Evolutionary conservation across 352 stramenopile species (phyloP), one percentile per base, ranked within the genome.

Genomic region (Pythium aristosporum): DNA sequence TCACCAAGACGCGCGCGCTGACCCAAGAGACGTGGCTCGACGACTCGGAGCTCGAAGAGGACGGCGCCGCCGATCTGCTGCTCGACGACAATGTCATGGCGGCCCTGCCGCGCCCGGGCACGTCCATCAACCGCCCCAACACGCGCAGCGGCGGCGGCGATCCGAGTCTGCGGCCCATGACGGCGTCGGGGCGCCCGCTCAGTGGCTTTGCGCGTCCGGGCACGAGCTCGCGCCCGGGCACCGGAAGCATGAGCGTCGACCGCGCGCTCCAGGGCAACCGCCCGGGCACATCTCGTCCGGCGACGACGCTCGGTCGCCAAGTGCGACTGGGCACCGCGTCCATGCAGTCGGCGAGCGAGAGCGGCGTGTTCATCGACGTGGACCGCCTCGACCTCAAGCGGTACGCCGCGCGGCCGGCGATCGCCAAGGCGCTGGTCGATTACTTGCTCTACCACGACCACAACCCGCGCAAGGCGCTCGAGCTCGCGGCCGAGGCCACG

Each of bases 401-500:
- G 49, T 97, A 98, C 62, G 92, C 91, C 6, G 73, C 82, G 5
- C 75, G 88, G 10, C 84, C 87, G 9, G 75, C 85, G 23, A 86
- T 98, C 50, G 91, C 92, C 39, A 97, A 96, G 67, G 77, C 74
- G 18, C 81, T 98, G 1, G 76, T 89, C 8, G 94, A 98, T 60
- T 98, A 97, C 69, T 62, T 98, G 41, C 71, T 98, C 2, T 97
- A 97, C 72, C 87, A 96, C 37, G 92, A 98, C 52, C 87, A 97
- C 68, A 98, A 98, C 63, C 83, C 91, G 5, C 73, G 91, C 48
- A 97, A 96, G 56, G 94, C 91, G 8, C 73, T 98, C 9, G 92
- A 98, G 68, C 79, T 98, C 10, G 91, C 89, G 25, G 88, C 92
- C 3, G 91, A 97, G 63, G 93, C 88, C 16, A 98, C 91, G 0